Base-by-base conservation (phyloP, 1,139 yeast genomes). In the Zhuliangozyma blackwelliae region DNA sequence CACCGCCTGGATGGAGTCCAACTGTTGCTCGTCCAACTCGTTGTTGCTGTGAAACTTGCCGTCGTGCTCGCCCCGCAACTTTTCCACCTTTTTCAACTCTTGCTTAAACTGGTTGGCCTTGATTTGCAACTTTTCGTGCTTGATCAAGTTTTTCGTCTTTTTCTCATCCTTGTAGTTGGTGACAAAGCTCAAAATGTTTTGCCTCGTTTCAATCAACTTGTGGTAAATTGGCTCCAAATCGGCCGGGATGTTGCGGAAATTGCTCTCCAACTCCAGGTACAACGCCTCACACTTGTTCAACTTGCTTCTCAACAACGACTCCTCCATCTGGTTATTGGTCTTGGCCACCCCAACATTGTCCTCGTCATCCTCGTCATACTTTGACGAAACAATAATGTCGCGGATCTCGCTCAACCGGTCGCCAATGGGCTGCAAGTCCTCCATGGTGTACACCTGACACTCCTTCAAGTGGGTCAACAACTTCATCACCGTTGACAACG, bases 401-500 rank as follows among this genome's bases (percentile, higher is more conserved):
- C 72, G 64, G 36, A 88, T 83, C 49, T 88, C 95, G 30, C 65
- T 68, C 44, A 89, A 68, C 41, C 97, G 72, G 35, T 70, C 75
- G 39, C 77, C 72, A 36, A 90, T 85, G 2, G 96, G 95, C 42
- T 69, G 65, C 45, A 89, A 72, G 55, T 92, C 97, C 49, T 83
- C 87, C 43, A 77, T 78, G 1, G 97, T 89, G 59, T 82, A 89
- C 12, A 86, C 87, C 40, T 79, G 80, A 39, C 88, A 78, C 52
- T 86, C 96, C 47, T 78, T 75, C 43, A 90, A 67, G 60, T 90
- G 97, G 44, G 79, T 85, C 46, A 92, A 68, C 41, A 92, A 65
- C 49, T 92, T 78, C 60, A 80, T 80, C 9, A 92, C 95, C 0
- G 97, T 87, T 32, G 89, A 74, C 34, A 90, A 66, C 7, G 95